Percentiles rank a stretch among this genome's conserved stretches.
phyloP scores from a whole-genome alignment of 2,329 filamentous ascomycete genomes.

The Golovinomyces cichoracearum region DNA sequence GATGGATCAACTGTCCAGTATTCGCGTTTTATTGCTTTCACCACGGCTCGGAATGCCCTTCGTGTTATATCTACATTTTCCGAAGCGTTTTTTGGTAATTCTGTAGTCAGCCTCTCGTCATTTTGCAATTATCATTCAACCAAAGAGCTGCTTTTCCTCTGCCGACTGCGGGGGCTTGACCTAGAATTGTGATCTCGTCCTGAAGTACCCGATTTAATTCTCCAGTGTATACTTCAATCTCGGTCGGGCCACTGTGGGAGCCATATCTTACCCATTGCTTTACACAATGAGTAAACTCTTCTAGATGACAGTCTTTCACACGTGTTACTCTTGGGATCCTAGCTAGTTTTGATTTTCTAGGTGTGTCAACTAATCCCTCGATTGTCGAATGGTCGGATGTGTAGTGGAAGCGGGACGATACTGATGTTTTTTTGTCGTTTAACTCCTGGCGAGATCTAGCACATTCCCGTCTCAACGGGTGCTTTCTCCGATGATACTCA shows the following conservation, averaged over 20 bases:
- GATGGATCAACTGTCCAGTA: neutral
- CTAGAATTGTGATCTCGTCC: neutral
- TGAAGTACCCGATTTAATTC: neutral
- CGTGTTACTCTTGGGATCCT: neutral
- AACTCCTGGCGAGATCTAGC: neutral
- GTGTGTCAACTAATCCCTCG: neutral
- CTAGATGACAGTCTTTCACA: neutral
- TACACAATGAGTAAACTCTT: neutral
- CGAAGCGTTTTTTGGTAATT: neutral
- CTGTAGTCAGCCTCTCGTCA: neutral
- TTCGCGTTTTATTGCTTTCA: neutral
- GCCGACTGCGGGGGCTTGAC: neutral
- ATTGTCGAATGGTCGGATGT: neutral
- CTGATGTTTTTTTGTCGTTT: neutral
- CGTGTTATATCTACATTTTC: too few relatives aligned
- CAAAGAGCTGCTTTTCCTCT: neutral
- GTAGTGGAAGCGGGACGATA: neutral
- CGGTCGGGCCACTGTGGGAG: neutral
- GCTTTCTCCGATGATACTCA: neutral
- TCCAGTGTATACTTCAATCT: neutral
- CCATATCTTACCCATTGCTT: neutral
- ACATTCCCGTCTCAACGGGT: neutral
- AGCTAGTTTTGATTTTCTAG: neutral
- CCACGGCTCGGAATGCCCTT: neutral
- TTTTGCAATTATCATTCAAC: neutral